Percentiles rank a stretch among this genome's conserved stretches.
phyloP scores from a whole-genome alignment of 176 grass and related monocot genomes.

The Lolium perenne region DNA sequence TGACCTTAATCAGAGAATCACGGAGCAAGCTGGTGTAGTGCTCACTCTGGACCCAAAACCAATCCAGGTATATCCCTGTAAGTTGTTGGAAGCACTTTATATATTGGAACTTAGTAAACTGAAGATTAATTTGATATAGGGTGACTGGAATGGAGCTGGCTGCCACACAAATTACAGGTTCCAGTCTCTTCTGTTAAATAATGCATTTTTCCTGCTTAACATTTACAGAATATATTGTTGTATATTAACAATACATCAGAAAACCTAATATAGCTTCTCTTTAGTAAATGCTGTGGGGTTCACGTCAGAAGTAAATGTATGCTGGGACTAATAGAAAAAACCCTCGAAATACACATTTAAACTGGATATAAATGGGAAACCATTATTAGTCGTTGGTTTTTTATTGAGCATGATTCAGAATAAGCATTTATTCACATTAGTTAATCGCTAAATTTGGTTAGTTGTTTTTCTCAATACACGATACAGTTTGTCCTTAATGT shows the following conservation, averaged over 20 bases:
- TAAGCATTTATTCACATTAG: not conserved
- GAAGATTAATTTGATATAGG: constrained; percentile 52
- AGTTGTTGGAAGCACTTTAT: constrained; percentile 33
- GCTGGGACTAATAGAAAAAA: not conserved
- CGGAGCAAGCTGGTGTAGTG: constrained; percentile 96
- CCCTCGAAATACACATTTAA: not conserved
- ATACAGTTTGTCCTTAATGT: not conserved
- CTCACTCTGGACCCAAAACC: constrained; percentile 97
- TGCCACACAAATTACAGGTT: constrained; percentile 99
- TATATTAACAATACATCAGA: not conserved
- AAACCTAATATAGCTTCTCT: not conserved
- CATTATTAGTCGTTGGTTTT: not conserved
- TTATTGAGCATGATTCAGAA: constrained; percentile 5
- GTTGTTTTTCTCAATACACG: not conserved
- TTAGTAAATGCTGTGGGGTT: not conserved
- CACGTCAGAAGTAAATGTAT: constrained; percentile 14
- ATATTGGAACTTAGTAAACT: constrained; percentile 6
- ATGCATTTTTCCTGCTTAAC: not conserved
- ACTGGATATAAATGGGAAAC: not conserved
- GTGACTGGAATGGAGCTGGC: constrained; percentile 99
- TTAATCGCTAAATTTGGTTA: not conserved
- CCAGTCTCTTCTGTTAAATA: not conserved
- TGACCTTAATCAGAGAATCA: constrained; percentile 82
- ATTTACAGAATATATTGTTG: not conserved
- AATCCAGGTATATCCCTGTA: constrained; percentile 76